These are phyloP conservation scores for Wallacemonas sp. DNA, from an alignment of 208 protist species.

Conservation along the genomic window DNA sequence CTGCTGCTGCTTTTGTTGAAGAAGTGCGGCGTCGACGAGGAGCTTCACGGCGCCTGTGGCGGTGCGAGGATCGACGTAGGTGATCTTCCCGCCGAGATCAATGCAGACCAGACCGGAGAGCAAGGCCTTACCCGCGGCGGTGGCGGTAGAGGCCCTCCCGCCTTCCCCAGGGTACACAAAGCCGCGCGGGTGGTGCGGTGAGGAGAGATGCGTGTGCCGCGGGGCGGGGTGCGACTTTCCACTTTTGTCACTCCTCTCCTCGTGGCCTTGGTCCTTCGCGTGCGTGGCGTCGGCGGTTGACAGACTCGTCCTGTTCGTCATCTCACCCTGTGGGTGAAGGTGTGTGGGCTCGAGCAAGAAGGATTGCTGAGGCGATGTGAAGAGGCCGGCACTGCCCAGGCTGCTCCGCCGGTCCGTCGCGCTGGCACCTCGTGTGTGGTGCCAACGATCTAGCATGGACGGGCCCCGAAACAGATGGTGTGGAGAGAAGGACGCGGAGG, in stretches of 20 bases:
- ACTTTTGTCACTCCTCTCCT: too few relatives aligned
- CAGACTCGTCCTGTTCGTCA: too few relatives aligned
- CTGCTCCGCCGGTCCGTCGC: too few relatives aligned
- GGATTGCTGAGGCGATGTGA: too few relatives aligned
- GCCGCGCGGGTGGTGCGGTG: not conserved
- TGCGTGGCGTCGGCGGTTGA: too few relatives aligned
- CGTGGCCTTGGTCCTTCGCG: too few relatives aligned
- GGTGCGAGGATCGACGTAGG: slow-evolving; percentile 35
- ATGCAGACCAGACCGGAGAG: slow-evolving; percentile 24
- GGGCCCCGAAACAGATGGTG: not conserved
- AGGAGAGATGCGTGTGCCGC: slow-evolving; percentile 3
- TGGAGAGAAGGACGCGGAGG: not conserved
- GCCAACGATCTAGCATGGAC: too few relatives aligned
- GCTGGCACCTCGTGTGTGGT: not conserved
- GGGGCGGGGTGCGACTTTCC: not conserved
- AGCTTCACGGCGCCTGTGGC: slow-evolving; percentile 31
- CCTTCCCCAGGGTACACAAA: slow-evolving; percentile 9
- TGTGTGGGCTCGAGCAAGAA: too few relatives aligned
- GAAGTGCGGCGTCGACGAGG: slow-evolving; percentile 29
- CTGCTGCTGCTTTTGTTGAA: slow-evolving; percentile 17
- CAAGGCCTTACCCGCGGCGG: not conserved
- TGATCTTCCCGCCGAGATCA: slow-evolving; percentile 28
- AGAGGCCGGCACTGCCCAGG: too few relatives aligned
- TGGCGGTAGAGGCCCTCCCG: not conserved
- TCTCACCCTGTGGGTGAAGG: too few relatives aligned